Evolutionary conservation across 108 stramenopile genomes (phyloP).

Genomic region (Halocafeteria seosinensis): DNA sequence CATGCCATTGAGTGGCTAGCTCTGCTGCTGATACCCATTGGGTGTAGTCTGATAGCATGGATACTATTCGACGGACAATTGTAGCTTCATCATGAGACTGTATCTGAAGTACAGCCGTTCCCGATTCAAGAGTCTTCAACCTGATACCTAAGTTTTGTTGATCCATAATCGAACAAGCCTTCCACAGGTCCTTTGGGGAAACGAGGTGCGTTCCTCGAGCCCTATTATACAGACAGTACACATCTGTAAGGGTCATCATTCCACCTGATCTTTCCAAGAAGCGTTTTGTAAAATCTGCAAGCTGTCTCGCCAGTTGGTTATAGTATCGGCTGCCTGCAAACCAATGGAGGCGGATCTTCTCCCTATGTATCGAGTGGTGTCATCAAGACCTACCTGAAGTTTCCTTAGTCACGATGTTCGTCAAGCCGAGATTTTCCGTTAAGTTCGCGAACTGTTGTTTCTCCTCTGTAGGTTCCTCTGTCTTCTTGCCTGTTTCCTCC

Average conservation of each 20-base stretch:
- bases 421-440: constrained; percentile 66
- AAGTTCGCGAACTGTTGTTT: neutral
- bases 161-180: constrained; percentile 49
- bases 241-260: constrained; percentile 35
- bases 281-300: constrained; percentile 65
- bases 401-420: constrained; percentile 72
- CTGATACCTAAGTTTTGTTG: constrained; percentile 54
- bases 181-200: constrained; percentile 75
- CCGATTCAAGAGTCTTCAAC: constrained; percentile 53
- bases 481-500: neutral
- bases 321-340: constrained; percentile 55
- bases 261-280: constrained; percentile 39
- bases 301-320: constrained; percentile 71
- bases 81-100: neutral
- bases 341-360: no score
- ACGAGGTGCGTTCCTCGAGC: constrained; percentile 83
- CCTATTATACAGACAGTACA: constrained; percentile 58
- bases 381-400: no score
- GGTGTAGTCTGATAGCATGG: neutral
- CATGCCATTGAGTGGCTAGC: neutral
- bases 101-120: constrained; percentile 62
- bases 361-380: no score
- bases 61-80: neutral
- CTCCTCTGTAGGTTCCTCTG: neutral
- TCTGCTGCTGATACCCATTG: neutral